Evolutionary conservation across 192 early-diverging fungal genomes (phyloP).

Genomic region (Coemansia interrupta): DNA sequence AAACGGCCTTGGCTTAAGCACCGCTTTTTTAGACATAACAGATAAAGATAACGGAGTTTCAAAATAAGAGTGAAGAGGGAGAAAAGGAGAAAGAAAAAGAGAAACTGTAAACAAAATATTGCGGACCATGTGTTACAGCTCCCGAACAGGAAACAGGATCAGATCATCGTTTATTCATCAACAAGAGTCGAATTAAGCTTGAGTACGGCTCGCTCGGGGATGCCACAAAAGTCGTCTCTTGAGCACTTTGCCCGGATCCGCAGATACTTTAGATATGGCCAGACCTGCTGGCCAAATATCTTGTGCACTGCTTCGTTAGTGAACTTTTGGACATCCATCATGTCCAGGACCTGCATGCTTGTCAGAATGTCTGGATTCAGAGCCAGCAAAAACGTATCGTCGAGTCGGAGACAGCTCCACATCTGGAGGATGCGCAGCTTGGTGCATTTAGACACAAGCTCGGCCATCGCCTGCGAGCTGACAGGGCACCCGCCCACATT

Average conservation of each 20-base stretch:
- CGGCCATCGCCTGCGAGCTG: conserved; percentile 47
- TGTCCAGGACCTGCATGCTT: conserved; percentile 46
- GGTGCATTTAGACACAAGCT: conserved; percentile 40
- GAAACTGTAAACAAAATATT: no score
- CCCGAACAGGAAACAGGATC: not conserved
- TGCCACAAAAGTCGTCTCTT: conserved; percentile 40
- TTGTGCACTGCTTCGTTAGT: conserved; percentile 31
- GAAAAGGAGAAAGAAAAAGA: no score
- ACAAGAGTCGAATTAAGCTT: conserved; percentile 47
- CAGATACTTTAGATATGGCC: conserved; percentile 49
- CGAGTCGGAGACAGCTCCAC: conserved; percentile 50
- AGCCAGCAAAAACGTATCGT: conserved; percentile 45
- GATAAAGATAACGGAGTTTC: no score
- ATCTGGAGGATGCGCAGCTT: conserved; percentile 36
- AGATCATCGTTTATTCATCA: conserved; percentile 18
- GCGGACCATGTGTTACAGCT: not conserved
- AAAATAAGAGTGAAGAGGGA: no score
- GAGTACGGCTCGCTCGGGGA: conserved; percentile 35
- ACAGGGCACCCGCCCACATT: conserved; percentile 51
- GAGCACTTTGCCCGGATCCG: conserved; percentile 42
- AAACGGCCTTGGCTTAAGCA: no score
- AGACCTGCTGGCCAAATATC: conserved; percentile 39
- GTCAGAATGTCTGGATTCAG: conserved; percentile 30
- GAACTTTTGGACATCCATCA: conserved; percentile 55
- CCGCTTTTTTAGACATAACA: no score